Base-by-base conservation (phyloP, 768 basidiomycete genomes). In the Hypsizygus marmoreus region DNA sequence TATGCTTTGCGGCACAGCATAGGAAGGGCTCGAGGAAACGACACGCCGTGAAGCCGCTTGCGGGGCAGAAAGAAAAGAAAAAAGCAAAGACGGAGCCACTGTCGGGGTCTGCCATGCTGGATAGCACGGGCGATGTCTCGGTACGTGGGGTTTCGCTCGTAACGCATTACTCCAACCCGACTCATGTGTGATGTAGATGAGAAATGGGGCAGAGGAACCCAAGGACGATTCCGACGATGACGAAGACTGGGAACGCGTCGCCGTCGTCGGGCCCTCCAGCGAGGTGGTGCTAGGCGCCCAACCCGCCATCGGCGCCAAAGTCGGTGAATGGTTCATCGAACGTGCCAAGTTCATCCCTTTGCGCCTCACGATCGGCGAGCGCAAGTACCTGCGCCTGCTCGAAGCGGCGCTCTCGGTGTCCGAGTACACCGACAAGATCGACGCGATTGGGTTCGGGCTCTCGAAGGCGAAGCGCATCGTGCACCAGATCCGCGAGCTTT, bases 381-480 rank as follows among this genome's bases (percentile, higher is more conserved):
- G 91, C 52, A 93, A 93, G 64, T 88, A 75, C 62, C 84, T 93
- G 45, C 86, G 91, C 20, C 77, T 93, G 4, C 74, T 93, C 37
- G 91, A 93, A 47, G 91, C 90, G 7, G 91, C 91, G 2, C 77
- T 93, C 30, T 79, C 80, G 38, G 89, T 91, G 28, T 89, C 86
- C 12, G 91, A 93, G 62, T 92, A 92, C 61, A 93, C 91, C 32
- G 91, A 93, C 72, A 91, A 90, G 61, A 88, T 92, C 24, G 91
- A 93, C 67, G 89, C 85, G 38, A 66, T 91, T 30, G 81, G 85
- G 2, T 91, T 82, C 49, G 81, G 86, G 4, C 68, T 87, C 24
- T 86, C 85, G 22, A 93, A 91, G 62, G 79, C 89, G n/a, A 91
- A 90, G 61, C 81, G 91, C 6, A 90, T 92, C 33, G 91, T 93